Base-by-base conservation (phyloP, 169 alveolate genomes). In the Babesia bovis region DNA sequence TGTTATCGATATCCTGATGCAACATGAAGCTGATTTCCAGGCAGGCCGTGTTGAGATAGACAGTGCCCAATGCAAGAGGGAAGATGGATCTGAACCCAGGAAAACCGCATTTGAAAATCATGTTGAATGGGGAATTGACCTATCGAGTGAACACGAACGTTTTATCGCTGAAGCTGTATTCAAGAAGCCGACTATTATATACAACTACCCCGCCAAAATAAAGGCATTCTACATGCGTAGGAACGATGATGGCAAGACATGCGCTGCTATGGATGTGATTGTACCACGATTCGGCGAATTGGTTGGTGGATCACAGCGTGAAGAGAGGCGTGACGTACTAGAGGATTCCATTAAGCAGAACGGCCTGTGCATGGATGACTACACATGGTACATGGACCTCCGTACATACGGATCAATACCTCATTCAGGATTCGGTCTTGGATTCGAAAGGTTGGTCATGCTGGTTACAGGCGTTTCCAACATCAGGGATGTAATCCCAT, bases 341-440 rank as follows among this genome's bases (percentile, higher is more conserved):
- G 94, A 90, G 42, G 59, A 72, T 5, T 93, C 97, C 90, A 96
- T 96, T 68, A 70, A 71, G 56, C 97, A 95, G 73, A 91, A 91
- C 69, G 89, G 87, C 25, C 90, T 97, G 72, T 85, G 91, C 25
- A 55, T 63, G 32, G 83, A 86, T 44, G 92, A 84, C 57, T 94
- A 94, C 87, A 92, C 95, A 95, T 94, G 98, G 98, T 95, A 95
- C 75, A 61, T 93, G 66, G 96, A 95, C 38, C 79, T 95, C 56
- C 91, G 99, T 78, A 91, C 88, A 83, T 98, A 90, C 82, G 99
- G 99, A 44, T 86, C 98, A 13, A 95, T 95, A 40, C 99, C 99
- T 15, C 99, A 97, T 71, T 90, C 98, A 13, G 99, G 99, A 33
- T 98, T 98, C 76, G 99, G 99, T n/a, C 93, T 98, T 40, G 98